A percentile compares a stretch with the other conserved stretches of the same genome.
These are phyloP conservation scores for Termitomyces heimii DNA, from an alignment of 768 basidiomycete genomes.

Conservation along the genomic window DNA sequence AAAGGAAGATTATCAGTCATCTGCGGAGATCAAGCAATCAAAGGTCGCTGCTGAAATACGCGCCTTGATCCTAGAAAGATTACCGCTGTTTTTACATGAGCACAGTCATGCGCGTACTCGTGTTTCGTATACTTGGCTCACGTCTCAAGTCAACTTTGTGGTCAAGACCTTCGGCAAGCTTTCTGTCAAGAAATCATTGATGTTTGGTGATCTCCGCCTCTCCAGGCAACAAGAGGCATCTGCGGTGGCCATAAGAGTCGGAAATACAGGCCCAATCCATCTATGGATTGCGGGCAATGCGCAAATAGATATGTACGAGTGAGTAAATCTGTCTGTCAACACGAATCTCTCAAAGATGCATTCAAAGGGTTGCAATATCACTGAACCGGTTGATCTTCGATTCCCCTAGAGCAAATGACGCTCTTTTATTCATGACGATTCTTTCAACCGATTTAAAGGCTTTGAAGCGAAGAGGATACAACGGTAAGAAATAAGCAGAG, in stretches of 20 bases:
- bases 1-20: slow-evolving; percentile 67
- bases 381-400: slow-evolving; percentile 78
- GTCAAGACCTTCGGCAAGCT: slow-evolving; percentile 67
- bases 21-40: slow-evolving; percentile 42
- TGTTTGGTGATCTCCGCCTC: slow-evolving; percentile 41
- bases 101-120: slow-evolving; percentile 62
- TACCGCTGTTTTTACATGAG: slow-evolving; percentile 91
- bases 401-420: slow-evolving; percentile 77
- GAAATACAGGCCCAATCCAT: slow-evolving; percentile 50
- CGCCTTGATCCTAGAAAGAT: slow-evolving; percentile 67
- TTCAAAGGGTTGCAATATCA: slow-evolving; percentile 71
- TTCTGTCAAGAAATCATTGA: slow-evolving; percentile 54
- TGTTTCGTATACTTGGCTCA: slow-evolving; percentile 65
- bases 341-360: background rate
- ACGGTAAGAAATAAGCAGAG: slow-evolving; percentile 37
- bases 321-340: slow-evolving; percentile 25
- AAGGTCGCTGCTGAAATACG: slow-evolving; percentile 48
- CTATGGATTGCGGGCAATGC: slow-evolving; percentile 74
- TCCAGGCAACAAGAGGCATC: slow-evolving; percentile 64
- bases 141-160: slow-evolving; percentile 54
- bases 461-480: slow-evolving; percentile 79
- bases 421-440: slow-evolving; percentile 88
- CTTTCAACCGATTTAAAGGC: slow-evolving; percentile 85
- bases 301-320: slow-evolving; percentile 91
- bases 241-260: slow-evolving; percentile 55